Conservation (phyloP, 179 eudicot genomes). For the Vitellaria paradoxa region DNA sequence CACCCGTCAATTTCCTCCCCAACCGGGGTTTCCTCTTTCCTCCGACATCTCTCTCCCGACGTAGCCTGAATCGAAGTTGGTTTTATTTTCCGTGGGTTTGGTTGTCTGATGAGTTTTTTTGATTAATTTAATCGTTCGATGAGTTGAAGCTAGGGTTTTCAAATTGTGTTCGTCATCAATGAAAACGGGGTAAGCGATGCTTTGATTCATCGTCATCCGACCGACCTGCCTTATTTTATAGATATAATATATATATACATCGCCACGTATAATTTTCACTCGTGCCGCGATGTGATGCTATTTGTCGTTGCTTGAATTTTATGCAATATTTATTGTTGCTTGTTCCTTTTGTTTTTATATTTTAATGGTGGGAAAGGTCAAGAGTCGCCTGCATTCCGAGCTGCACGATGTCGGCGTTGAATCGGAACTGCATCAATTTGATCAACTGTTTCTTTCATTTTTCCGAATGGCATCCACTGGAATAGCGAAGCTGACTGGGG, state of each 20-base stretch:
- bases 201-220: background rate
- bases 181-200: background rate
- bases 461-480: slow-evolving; percentile 66
- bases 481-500: slow-evolving; percentile 27
- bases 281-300: background rate
- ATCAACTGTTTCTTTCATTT: slow-evolving; percentile 46
- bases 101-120: background rate
- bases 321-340: background rate
- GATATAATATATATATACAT: background rate
- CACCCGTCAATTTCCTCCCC: too few relatives aligned
- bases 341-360: background rate
- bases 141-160: slow-evolving; percentile 9
- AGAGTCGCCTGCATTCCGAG: slow-evolving; percentile 19
- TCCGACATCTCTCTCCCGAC: background rate
- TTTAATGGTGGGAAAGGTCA: slow-evolving; percentile 3
- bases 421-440: slow-evolving; percentile 26
- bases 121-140: too few relatives aligned
- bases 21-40: too few relatives aligned
- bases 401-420: slow-evolving; percentile 43
- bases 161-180: background rate
- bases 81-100: background rate
- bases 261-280: background rate
- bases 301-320: background rate
- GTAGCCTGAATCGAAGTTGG: background rate
- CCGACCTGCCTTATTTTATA: too few relatives aligned